phyloP scores from a whole-genome alignment of 1,139 yeast species.

The Protomyces gravidus region DNA sequence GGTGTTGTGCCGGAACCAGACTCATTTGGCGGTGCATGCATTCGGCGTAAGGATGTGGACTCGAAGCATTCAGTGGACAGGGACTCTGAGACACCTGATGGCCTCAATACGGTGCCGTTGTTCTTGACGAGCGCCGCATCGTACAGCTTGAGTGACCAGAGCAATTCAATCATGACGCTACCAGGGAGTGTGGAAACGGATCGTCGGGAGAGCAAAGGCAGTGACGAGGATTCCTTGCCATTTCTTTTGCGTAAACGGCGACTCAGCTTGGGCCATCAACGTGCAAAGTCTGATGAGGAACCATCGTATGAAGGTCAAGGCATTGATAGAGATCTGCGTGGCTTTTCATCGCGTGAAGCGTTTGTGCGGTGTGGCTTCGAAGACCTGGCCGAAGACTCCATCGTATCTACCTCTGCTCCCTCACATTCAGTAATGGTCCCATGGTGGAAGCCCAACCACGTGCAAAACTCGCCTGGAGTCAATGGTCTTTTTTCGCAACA shows the following conservation, averaged over 20 bases:
- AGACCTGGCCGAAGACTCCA: conserved; percentile 2
- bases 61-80: background rate
- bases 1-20: conserved; percentile 32
- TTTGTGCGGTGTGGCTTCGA: conserved; percentile 20
- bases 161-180: background rate
- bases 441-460: background rate
- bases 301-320: background rate
- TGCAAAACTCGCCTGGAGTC: background rate
- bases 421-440: background rate
- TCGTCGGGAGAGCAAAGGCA: background rate
- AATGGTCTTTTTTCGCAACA: background rate
- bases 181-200: background rate
- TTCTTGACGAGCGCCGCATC: background rate
- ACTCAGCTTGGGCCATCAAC: conserved; percentile 13
- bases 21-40: conserved; percentile 29
- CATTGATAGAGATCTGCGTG: background rate
- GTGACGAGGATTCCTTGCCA: conserved; percentile 15
- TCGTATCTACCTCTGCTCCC: background rate
- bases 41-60: background rate
- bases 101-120: background rate
- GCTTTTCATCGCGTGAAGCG: background rate
- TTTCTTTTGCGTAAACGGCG: conserved; percentile 10
- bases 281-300: background rate
- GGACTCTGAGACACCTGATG: background rate
- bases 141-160: background rate